phyloP scores from a whole-genome alignment of 495 filamentous ascomycete genomes.

The Tuber umbilicatum region DNA sequence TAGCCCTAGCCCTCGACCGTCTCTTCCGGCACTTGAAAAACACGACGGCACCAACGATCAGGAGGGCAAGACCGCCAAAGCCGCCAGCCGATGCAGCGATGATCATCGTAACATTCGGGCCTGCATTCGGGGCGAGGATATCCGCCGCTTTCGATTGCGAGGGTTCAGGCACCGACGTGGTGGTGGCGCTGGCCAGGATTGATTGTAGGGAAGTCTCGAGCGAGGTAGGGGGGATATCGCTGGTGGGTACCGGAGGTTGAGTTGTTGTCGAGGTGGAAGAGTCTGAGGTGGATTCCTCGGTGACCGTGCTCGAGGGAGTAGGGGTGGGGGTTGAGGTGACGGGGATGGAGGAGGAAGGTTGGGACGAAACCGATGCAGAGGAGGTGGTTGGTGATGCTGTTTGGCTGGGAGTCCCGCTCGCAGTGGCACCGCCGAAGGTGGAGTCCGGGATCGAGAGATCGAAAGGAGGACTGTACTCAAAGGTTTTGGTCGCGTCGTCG shows the following conservation, averaged over 20 bases:
- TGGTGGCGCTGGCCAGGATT: conserved; percentile 2
- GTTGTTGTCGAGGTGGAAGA: not conserved
- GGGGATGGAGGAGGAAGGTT: not conserved
- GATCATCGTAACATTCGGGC: conserved; percentile 9
- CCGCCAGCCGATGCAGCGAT: conserved; percentile 4
- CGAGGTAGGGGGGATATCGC: not conserved
- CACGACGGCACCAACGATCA: conserved; percentile 14
- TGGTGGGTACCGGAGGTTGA: not conserved
- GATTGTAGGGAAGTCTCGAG: not conserved
- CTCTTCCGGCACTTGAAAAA: conserved; percentile 20
- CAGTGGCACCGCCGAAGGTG: conserved; percentile 14
- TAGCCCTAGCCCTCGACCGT: conserved; percentile 9
- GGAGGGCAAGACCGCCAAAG: conserved; percentile 15
- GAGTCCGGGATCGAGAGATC: conserved; percentile 26
- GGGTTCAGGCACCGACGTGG: conserved; percentile 2
- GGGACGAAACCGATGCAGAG: not conserved
- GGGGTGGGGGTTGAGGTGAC: not conserved
- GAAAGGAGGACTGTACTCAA: conserved; percentile 40
- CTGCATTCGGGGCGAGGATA: not conserved
- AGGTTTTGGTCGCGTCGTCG: conserved; percentile 33
- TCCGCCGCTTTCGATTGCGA: not conserved
- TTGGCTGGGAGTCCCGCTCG: not conserved
- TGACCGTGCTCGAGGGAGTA: conserved; percentile 1
- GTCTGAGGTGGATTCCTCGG: not conserved
- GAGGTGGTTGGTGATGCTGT: not conserved